These are phyloP conservation scores for Hanseniaspora guilliermondii DNA, from an alignment of 805 yeast species.

Conservation along the genomic window DNA sequence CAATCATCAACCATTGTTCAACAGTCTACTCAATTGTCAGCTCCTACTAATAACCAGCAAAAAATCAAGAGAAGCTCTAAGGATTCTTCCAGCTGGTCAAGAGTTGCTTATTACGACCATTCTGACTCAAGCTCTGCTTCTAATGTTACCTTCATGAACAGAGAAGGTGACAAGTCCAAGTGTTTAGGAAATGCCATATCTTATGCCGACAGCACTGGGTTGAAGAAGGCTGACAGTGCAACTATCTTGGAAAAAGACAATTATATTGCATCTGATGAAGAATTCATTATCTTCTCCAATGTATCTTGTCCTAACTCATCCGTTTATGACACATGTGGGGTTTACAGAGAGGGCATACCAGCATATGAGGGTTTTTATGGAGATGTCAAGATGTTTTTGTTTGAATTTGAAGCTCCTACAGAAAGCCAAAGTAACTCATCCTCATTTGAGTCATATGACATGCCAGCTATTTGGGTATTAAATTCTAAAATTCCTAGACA, in stretches of 20 bases:
- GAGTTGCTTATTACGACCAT: conserved; percentile 47
- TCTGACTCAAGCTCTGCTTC: conserved; percentile 36
- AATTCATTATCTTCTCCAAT: conserved; percentile 48
- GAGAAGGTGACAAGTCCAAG: conserved; percentile 45
- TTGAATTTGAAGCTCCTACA: conserved; percentile 56
- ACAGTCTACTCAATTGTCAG: not conserved
- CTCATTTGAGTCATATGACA: conserved; percentile 33
- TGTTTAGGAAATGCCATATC: conserved; percentile 61
- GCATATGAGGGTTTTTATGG: conserved; percentile 65
- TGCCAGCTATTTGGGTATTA: conserved; percentile 70
- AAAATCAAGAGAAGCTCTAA: not conserved
- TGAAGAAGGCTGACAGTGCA: conserved; percentile 32
- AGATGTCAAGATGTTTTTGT: conserved; percentile 54
- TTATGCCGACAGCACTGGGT: conserved; percentile 49
- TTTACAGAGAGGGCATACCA: conserved; percentile 59
- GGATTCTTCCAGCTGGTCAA: conserved; percentile 36
- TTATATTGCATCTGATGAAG: conserved; percentile 44
- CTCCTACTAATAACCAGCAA: not conserved
- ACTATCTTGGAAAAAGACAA: conserved; percentile 40
- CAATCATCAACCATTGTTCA: not conserved
- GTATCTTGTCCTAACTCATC: conserved; percentile 46
- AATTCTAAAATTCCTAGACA: conserved; percentile 66
- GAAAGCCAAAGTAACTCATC: conserved; percentile 33
- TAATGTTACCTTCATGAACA: conserved; percentile 57
- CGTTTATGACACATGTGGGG: conserved; percentile 56